A percentile compares a stretch with the other conserved stretches of the same genome.
phyloP scores from a whole-genome alignment of 2,329 filamentous ascomycete genomes.

The Rugonectria rugulosa region DNA sequence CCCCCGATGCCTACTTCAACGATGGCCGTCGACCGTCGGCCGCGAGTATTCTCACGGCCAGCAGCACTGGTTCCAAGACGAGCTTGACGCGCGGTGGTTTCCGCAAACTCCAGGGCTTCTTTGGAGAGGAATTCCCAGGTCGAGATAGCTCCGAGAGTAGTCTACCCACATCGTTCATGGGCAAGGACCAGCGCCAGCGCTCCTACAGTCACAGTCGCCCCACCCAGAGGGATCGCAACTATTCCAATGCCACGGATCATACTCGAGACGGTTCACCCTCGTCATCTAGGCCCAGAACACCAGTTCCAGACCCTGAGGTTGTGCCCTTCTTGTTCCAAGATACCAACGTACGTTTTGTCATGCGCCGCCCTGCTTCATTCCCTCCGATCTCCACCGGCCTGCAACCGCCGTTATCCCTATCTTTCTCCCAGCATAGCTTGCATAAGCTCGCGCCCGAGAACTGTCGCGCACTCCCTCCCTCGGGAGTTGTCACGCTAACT shows the following conservation, averaged over 20 bases:
- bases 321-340: conserved; percentile 98
- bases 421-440: conserved; percentile 14
- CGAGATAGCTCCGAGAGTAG: conserved; percentile 78
- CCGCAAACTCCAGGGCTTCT: conserved; percentile 89
- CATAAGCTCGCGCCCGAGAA: conserved; percentile 9
- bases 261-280: conserved; percentile 78
- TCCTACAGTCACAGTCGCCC: conserved; percentile 67
- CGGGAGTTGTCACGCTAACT: conserved; percentile 34
- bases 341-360: conserved; percentile 63
- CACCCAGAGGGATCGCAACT: conserved; percentile 75
- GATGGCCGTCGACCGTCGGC: conserved; percentile 87
- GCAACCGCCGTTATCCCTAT: conserved; percentile 18
- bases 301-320: conserved; percentile 87
- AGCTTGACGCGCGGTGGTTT: conserved; percentile 75
- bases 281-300: conserved; percentile 81
- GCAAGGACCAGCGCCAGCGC: conserved; percentile 68
- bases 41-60: conserved; percentile 80
- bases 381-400: conserved; percentile 18
- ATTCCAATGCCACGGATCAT: conserved; percentile 78
- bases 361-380: conserved; percentile 35
- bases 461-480: conserved; percentile 5
- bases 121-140: conserved; percentile 86
- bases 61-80: conserved; percentile 82
- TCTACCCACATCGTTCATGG: conserved; percentile 56
- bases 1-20: conserved; percentile 66